A percentile compares a stretch with the other conserved stretches of the same genome.
Conservation (phyloP, 2,329 filamentous ascomycete species). For the Tolypocladium amazonense region DNA sequence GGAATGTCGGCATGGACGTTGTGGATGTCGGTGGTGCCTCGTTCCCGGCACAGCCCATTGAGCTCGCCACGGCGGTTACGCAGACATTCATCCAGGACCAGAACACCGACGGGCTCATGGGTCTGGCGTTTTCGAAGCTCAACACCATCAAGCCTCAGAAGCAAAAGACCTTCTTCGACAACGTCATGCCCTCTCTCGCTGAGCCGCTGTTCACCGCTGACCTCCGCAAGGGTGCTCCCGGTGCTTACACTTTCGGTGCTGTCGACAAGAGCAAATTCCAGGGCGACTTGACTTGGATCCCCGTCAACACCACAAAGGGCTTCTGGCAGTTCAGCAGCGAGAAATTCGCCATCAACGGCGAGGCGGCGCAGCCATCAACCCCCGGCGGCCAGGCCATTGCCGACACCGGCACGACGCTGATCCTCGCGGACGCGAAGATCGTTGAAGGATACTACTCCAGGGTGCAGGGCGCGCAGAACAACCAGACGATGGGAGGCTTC, state of each 20-base stretch:
- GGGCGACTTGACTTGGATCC: slow-evolving; percentile 49
- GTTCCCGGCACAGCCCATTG: slow-evolving; percentile 53
- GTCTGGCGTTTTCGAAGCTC: slow-evolving; percentile 53
- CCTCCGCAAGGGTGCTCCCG: slow-evolving; percentile 45
- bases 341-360: slow-evolving; percentile 42
- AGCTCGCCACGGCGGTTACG: slow-evolving; percentile 51
- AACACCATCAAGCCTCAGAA: slow-evolving; percentile 52
- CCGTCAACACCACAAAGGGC: slow-evolving; percentile 49
- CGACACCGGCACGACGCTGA: slow-evolving; percentile 53
- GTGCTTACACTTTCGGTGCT: slow-evolving; percentile 60
- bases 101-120: slow-evolving; percentile 58
- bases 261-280: slow-evolving; percentile 53
- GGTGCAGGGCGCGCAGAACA: slow-evolving; percentile 31
- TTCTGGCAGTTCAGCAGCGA: slow-evolving; percentile 51
- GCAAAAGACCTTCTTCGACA: slow-evolving; percentile 68
- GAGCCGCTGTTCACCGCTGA: slow-evolving; percentile 60
- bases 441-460: slow-evolving; percentile 37
- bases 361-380: slow-evolving; percentile 21
- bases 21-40: slow-evolving; percentile 57
- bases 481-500: slow-evolving; percentile 30
- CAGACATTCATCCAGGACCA: slow-evolving; percentile 46
- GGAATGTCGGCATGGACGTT: slow-evolving; percentile 56
- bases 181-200: slow-evolving; percentile 48
- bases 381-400: slow-evolving; percentile 35
- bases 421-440: slow-evolving; percentile 46